A percentile compares a stretch with the other conserved stretches of the same genome.
These are phyloP conservation scores for Begonia masoniana DNA, from an alignment of 306 rosid species.

Conservation along the genomic window DNA sequence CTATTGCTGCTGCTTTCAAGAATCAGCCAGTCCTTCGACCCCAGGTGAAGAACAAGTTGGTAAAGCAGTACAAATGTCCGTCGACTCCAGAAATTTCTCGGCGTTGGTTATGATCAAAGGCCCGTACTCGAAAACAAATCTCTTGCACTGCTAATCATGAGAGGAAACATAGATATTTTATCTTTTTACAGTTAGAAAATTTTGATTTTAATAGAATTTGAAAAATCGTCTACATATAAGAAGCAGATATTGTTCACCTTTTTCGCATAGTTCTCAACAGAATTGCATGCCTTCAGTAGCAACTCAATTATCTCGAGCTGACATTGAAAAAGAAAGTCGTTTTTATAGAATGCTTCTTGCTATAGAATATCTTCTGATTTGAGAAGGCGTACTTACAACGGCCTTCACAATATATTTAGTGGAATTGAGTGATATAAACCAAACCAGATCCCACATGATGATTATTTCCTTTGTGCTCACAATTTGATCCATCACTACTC, in stretches of 20 bases:
- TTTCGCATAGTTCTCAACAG: conserved; percentile 33
- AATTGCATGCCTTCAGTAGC: conserved; percentile 55
- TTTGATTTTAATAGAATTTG: neutral
- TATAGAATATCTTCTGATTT: neutral
- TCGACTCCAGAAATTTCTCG: neutral
- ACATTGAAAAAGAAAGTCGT: conserved; percentile 4
- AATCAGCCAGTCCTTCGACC: too few species aligned
- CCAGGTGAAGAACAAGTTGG: neutral
- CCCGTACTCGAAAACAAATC: neutral
- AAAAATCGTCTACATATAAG: neutral
- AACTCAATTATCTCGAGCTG: conserved; percentile 60
- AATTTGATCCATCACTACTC: neutral
- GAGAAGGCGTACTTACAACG: neutral
- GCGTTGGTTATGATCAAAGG: neutral
- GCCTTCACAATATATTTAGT: neutral
- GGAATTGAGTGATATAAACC: neutral
- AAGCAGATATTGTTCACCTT: conserved; percentile 26
- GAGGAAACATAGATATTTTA: neutral
- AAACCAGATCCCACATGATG: neutral
- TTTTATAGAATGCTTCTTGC: conserved; percentile 4
- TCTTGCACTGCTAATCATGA: neutral
- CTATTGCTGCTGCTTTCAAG: too few species aligned
- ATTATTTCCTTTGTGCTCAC: too few species aligned
- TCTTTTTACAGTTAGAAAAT: neutral
- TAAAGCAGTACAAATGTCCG: neutral